phyloP scores from a whole-genome alignment of 2,329 filamentous ascomycete genomes.

The Botrytis pseudocinerea region DNA sequence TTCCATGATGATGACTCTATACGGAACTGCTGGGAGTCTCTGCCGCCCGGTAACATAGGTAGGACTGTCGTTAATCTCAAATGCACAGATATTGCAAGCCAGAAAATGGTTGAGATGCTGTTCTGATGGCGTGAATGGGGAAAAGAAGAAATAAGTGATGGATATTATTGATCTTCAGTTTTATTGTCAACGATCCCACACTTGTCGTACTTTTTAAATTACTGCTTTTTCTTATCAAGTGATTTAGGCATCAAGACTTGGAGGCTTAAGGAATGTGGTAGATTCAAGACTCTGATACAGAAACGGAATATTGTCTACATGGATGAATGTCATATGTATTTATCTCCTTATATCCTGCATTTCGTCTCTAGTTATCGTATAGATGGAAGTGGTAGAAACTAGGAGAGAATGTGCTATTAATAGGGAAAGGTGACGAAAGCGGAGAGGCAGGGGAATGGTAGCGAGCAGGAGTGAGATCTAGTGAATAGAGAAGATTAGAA shows the following conservation, averaged over 20 bases:
- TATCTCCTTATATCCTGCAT: neutral
- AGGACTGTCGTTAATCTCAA: neutral
- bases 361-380: neutral
- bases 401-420: neutral
- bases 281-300: neutral
- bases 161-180: neutral
- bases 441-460: neutral
- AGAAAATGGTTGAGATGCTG: neutral
- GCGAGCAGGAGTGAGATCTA: too few species aligned
- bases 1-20: neutral
- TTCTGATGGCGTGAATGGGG: accelerated
- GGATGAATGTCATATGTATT: neutral
- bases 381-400: neutral
- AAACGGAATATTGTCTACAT: neutral
- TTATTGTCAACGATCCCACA: neutral
- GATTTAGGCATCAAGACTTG: neutral
- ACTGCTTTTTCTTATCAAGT: neutral
- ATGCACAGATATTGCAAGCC: neutral
- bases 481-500: neutral
- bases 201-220: neutral
- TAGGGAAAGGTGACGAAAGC: accelerated
- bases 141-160: neutral
- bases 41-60: too few species aligned
- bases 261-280: neutral
- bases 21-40: accelerated